Base-by-base conservation (phyloP, 2,329 filamentous ascomycete genomes). In the Scolecobasidium constrictum region DNA sequence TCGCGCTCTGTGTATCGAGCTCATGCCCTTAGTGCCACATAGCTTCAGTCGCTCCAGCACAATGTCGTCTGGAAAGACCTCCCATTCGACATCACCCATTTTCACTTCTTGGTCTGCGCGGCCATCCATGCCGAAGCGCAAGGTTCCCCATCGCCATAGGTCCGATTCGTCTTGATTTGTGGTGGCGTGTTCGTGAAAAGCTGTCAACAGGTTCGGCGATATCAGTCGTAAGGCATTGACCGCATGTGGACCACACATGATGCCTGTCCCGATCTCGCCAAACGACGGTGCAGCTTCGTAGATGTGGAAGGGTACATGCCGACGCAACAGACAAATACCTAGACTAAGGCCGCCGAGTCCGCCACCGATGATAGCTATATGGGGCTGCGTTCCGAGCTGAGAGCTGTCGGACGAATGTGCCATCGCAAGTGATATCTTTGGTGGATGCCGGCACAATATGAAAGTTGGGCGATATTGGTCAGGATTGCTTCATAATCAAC, bases 1-100 rank as follows among this genome's bases (percentile, higher is more conserved):
- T 19, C 65, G 60, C 6, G 68, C 68, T 4, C 71, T 63, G 50
- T 72, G 68, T 11, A 69, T 59, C 5, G 61, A 54, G 40, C 43
- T 44, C 38, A 42, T 39, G 15, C 50, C 46, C 16, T 18, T 41
- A 11, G 28, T 41, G 16, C 38, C 38, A 18, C 16, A 34, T 13
- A 34, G 5, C 12, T 41, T 19, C 31, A 31, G 31, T 7, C 19
- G 21, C 15, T 11, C 19, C 17, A 11, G 9, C 16, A 41, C 38
- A 5, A 13, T 15, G 11, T 34, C 18, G 19, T 13, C 21, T 17
- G 38, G 38, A 16, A 31, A 19, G 23, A 41, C 13, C 28, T 34
- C 23, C 23, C n/a, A 41, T 3, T 33, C 34, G 15, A 41, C n/a
- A 31, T 16, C 19, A 33, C 38, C 38, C 16, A 16, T n/a, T 5